Conservation (phyloP, 306 rosid genomes). For the Prinsepia uniflora region DNA sequence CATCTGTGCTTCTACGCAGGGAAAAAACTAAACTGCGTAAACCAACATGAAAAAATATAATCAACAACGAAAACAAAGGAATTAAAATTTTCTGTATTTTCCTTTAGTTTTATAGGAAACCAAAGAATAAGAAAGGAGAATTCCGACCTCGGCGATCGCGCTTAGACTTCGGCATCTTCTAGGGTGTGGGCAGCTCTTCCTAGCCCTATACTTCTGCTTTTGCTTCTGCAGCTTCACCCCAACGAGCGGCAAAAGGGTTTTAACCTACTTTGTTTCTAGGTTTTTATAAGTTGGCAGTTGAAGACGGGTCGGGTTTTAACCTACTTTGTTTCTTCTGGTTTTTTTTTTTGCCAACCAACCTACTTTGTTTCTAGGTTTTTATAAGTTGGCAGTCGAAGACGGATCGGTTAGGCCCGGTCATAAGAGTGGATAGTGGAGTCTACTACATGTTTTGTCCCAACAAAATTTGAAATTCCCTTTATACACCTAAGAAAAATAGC, state of each 20-base stretch:
- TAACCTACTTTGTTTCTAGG: background rate
- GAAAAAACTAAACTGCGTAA: background rate
- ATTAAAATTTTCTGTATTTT: background rate
- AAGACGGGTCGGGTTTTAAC: too few relatives aligned
- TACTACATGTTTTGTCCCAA: too few relatives aligned
- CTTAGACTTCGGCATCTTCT: conserved; percentile 66
- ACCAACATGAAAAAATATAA: background rate
- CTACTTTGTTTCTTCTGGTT: too few relatives aligned
- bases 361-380: background rate
- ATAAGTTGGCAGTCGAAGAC: background rate
- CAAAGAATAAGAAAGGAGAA: background rate
- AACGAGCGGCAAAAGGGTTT: background rate
- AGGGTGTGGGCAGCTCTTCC: background rate
- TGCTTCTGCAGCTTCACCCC: background rate
- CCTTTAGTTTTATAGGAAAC: background rate
- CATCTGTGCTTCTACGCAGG: background rate
- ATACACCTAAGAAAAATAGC: too few relatives aligned
- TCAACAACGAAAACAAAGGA: background rate
- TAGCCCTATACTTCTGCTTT: background rate
- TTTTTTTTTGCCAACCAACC: too few relatives aligned
- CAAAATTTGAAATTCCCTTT: too few relatives aligned
- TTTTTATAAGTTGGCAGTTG: background rate
- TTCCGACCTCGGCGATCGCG: conserved; percentile 50
- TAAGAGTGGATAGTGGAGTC: too few relatives aligned
- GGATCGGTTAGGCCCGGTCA: conserved; percentile 7